Base-by-base conservation (phyloP, 2,329 filamentous ascomycete genomes). In the Aspergillus hortae region DNA sequence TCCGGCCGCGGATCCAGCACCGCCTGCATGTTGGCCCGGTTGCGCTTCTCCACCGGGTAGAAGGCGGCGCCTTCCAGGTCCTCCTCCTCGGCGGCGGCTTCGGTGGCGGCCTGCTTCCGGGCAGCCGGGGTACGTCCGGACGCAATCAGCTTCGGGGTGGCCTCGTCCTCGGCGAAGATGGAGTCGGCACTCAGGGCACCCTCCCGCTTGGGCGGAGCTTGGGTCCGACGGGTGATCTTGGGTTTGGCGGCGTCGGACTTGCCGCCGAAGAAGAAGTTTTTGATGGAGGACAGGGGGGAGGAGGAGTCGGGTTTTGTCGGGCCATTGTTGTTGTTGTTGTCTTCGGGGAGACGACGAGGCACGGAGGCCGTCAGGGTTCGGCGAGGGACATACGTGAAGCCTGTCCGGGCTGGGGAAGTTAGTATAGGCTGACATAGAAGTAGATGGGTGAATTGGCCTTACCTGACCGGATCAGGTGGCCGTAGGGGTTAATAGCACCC, bases 1-100 rank as follows among this genome's bases (percentile, higher is more conserved):
- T 79, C 74, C 14, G 92, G 91, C 60, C 88, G 82, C 4, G 94
- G 94, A 69, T 96, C 88, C 44, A 90, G 74, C 25, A 82, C 81
- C 51, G 81, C 76, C 51, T 82, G 80, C 76, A 88, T 81, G 60
- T 80, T 79, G 35, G 78, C 63, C 33, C 66, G 72, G 62, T 81
- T 77, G 46, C 77, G 76, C 21, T 66, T 44, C 36, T 66, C 64
- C 23, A 74, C 56, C 5, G 59, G 51, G 7, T 57, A 30, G 27
- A 30, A 30, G 32, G 10, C 35, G 35, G 35, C 14, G 14, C 52
- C 42, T 2, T 32, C 46, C 19, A 59, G 55, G 41, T 54, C 46
- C 10, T 49, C 53, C 7, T 40, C 55, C 23, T 59, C 53, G 9
- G 38, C 46, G 42, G 53, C 6, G 41, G 55, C 54, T 44, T 52